phyloP scores from a whole-genome alignment of 2,329 filamentous ascomycete species.

The Sporothrix pallida region DNA sequence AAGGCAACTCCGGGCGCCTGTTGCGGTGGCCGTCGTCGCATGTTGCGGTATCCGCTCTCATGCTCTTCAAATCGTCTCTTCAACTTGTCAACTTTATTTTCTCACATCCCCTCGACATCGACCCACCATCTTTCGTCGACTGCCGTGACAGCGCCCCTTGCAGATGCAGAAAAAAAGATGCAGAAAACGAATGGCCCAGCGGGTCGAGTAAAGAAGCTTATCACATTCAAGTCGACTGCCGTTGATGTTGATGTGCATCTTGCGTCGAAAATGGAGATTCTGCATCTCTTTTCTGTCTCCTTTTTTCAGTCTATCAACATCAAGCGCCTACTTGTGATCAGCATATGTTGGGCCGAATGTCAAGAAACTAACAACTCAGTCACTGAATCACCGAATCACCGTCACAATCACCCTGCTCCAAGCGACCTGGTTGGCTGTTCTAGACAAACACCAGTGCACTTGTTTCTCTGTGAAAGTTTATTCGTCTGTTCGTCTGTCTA shows the following conservation, averaged over 20 bases:
- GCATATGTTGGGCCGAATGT: not conserved
- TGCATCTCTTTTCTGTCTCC: not conserved
- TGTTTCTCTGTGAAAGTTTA: not conserved
- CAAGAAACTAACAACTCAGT: too few relatives aligned
- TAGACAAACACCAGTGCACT: too few relatives aligned
- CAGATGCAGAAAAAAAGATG: constrained; percentile 12
- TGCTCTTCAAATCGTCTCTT: not conserved
- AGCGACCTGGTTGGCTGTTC: not conserved
- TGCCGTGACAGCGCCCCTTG: constrained; percentile 26
- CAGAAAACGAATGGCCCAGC: too few relatives aligned
- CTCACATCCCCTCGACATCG: not conserved
- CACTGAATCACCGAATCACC: not conserved
- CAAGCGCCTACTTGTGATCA: not conserved
- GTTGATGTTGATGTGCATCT: not conserved
- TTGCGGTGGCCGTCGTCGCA: not conserved
- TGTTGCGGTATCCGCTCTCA: not conserved
- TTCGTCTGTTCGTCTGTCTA: not conserved
- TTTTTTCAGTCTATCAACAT: not conserved
- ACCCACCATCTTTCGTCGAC: not conserved
- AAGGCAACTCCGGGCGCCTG: constrained; percentile 3
- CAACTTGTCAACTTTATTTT: not conserved
- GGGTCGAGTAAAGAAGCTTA: too few relatives aligned
- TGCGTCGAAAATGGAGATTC: not conserved
- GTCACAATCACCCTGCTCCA: not conserved
- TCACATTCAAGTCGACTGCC: not conserved